Evolutionary conservation across 176 grass and related monocot genomes (phyloP).

Genomic region (Chrysopogon serrulatus): DNA sequence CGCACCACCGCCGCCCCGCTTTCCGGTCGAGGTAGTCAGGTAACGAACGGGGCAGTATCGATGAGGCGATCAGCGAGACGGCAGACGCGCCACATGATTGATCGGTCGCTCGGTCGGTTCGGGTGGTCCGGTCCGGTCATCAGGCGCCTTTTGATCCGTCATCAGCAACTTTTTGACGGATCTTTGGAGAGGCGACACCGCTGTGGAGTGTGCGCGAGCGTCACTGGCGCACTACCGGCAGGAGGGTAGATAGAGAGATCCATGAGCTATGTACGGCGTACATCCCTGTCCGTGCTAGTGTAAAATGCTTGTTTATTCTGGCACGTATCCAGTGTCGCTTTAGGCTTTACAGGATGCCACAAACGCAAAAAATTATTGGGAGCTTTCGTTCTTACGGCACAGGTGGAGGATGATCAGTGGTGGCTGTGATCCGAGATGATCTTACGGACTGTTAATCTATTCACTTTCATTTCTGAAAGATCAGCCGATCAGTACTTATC

Average conservation of each 20-base stretch:
- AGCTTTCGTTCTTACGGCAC: not conserved
- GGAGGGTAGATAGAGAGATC: not conserved
- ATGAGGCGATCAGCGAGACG: not conserved
- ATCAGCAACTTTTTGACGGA: slow-evolving; percentile 32
- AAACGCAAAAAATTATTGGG: not conserved
- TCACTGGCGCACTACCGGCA: slow-evolving; percentile 28
- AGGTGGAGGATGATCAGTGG: not conserved
- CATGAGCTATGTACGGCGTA: not conserved
- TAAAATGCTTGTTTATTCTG: slow-evolving; percentile 7
- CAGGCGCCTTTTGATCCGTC: not conserved
- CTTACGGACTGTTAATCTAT: not conserved
- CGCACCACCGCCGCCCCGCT: not conserved
- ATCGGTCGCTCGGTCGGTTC: not conserved
- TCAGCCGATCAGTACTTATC: not conserved
- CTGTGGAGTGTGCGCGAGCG: not conserved
- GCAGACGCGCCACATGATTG: not conserved
- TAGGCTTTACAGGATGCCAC: not conserved
- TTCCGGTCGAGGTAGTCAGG: not conserved
- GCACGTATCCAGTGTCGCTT: slow-evolving; percentile 25
- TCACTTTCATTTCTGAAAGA: not conserved
- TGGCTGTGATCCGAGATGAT: not conserved
- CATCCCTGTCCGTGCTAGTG: not conserved
- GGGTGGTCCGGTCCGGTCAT: too few species aligned
- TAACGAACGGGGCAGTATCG: not conserved
- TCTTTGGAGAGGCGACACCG: slow-evolving; percentile 8